These are phyloP conservation scores for Sanghuangporus weigelae DNA, from an alignment of 1,284 basidiomycete species.

Conservation along the genomic window DNA sequence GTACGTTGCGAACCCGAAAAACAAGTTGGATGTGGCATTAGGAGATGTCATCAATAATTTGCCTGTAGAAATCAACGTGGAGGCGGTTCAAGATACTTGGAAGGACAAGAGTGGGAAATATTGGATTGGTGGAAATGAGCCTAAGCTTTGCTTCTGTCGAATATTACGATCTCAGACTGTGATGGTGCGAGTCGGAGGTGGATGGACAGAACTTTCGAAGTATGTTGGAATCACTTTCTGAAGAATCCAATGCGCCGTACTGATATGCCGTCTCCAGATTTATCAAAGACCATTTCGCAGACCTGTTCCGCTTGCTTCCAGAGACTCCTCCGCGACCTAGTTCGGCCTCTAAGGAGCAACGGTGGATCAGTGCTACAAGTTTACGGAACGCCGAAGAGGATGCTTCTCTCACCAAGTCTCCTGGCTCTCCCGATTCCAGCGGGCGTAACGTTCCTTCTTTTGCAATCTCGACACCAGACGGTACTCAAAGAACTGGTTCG, in stretches of 20 bases:
- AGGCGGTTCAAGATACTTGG: slow-evolving; percentile 80
- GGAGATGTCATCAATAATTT: slow-evolving; percentile 87
- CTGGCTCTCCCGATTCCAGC: slow-evolving; percentile 65
- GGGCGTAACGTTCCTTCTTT: slow-evolving; percentile 41
- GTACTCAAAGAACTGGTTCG: slow-evolving; percentile 39
- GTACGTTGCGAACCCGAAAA: slow-evolving; percentile 83
- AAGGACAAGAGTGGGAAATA: slow-evolving; percentile 91
- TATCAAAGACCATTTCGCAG: slow-evolving; percentile 80
- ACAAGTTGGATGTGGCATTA: slow-evolving; percentile 87
- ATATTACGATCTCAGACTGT: slow-evolving; percentile 90
- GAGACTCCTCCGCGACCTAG: slow-evolving; percentile 52
- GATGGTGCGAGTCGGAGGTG: slow-evolving; percentile 93
- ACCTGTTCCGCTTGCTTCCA: slow-evolving; percentile 62
- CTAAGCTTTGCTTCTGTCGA: slow-evolving; percentile 86
- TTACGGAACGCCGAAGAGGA: slow-evolving; percentile 24
- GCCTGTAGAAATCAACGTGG: slow-evolving; percentile 79
- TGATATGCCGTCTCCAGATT: slow-evolving; percentile 49
- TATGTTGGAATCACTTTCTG: slow-evolving; percentile 33
- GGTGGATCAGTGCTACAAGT: slow-evolving; percentile 65
- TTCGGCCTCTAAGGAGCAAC: slow-evolving; percentile 50
- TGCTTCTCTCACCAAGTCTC: slow-evolving; percentile 28
- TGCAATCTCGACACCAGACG: slow-evolving; percentile 42
- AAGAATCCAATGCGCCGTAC: not conserved
- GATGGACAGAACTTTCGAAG: slow-evolving; percentile 91
- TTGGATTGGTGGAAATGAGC: slow-evolving; percentile 88